A percentile compares a stretch with the other conserved stretches of the same genome.
Conservation (phyloP, 2,329 filamentous ascomycete genomes). For the Lachnellula willkommii region DNA sequence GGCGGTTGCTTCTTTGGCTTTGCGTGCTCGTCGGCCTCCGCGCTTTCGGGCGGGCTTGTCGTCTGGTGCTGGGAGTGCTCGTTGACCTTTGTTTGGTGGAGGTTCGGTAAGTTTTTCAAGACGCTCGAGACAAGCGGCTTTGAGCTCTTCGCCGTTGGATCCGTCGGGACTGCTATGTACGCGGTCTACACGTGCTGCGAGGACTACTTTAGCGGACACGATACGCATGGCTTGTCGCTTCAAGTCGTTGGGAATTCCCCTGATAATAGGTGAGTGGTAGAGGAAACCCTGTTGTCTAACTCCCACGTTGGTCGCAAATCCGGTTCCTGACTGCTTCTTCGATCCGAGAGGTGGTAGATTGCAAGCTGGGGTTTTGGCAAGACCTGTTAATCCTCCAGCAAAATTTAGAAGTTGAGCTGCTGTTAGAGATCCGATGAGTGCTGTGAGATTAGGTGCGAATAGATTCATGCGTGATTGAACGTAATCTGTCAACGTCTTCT, state of each 20-base stretch:
- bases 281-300: slow-evolving; percentile 89
- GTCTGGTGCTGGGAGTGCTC: slow-evolving; percentile 85
- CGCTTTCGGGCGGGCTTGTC: slow-evolving; percentile 93
- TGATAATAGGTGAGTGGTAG: slow-evolving; percentile 86
- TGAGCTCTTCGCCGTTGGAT: slow-evolving; percentile 74
- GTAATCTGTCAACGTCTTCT: slow-evolving; percentile 82
- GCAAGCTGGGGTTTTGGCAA: slow-evolving; percentile 89
- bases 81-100: slow-evolving; percentile 78
- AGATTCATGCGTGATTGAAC: slow-evolving; percentile 96
- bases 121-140: slow-evolving; percentile 74
- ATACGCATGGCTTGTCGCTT: slow-evolving; percentile 94
- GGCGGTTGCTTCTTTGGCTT: slow-evolving; percentile 92
- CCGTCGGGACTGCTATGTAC: slow-evolving; percentile 79
- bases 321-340: slow-evolving; percentile 73
- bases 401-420: slow-evolving; percentile 96
- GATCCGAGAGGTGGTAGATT: slow-evolving; percentile 88
- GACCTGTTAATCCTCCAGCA: slow-evolving; percentile 77
- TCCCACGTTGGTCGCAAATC: slow-evolving; percentile 87
- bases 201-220: slow-evolving; percentile 83
- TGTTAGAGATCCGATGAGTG: slow-evolving; percentile 83
- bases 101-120: slow-evolving; percentile 91
- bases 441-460: slow-evolving; percentile 90
- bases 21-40: slow-evolving; percentile 80
- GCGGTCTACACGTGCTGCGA: slow-evolving; percentile 87
- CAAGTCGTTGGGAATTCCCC: slow-evolving; percentile 75